Conservation (phyloP, 2,329 filamentous ascomycete genomes). For the Claviceps fusiformis region DNA sequence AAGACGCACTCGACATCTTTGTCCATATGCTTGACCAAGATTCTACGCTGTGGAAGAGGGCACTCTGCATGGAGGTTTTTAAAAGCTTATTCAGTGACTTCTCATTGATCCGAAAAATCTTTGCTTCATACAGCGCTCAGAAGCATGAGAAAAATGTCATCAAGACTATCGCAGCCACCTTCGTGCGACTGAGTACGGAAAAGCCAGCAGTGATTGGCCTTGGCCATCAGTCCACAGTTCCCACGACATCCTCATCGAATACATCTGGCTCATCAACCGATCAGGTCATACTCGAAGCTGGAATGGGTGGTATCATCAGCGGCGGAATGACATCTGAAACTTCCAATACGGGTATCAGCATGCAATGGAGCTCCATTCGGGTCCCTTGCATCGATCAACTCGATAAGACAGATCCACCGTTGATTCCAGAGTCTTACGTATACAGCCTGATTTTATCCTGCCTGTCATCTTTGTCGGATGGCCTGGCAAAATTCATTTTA, state of each 20-base stretch:
- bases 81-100: conserved; percentile 75
- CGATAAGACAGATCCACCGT: conserved; percentile 76
- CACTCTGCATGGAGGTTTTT: conserved; percentile 84
- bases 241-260: conserved; percentile 43
- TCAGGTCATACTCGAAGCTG: conserved; percentile 79
- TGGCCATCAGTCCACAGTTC: conserved; percentile 75
- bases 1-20: conserved; percentile 66
- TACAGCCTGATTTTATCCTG: conserved; percentile 83
- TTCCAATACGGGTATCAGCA: conserved; percentile 65
- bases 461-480: conserved; percentile 81
- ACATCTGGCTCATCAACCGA: conserved; percentile 50
- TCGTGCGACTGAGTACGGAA: conserved; percentile 87
- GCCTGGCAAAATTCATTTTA: conserved; percentile 82
- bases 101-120: conserved; percentile 64
- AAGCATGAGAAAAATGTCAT: conserved; percentile 63
- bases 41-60: conserved; percentile 69
- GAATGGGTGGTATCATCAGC: conserved; percentile 76
- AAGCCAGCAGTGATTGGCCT: conserved; percentile 82
- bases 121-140: conserved; percentile 61
- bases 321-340: conserved; percentile 54
- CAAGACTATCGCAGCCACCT: conserved; percentile 68
- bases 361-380: conserved; percentile 78
- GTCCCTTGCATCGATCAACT: conserved; percentile 87
- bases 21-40: conserved; percentile 85
- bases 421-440: conserved; percentile 81